Evolutionary conservation across 495 filamentous ascomycete species (phyloP).

Genomic region (Neurospora intermedia): DNA sequence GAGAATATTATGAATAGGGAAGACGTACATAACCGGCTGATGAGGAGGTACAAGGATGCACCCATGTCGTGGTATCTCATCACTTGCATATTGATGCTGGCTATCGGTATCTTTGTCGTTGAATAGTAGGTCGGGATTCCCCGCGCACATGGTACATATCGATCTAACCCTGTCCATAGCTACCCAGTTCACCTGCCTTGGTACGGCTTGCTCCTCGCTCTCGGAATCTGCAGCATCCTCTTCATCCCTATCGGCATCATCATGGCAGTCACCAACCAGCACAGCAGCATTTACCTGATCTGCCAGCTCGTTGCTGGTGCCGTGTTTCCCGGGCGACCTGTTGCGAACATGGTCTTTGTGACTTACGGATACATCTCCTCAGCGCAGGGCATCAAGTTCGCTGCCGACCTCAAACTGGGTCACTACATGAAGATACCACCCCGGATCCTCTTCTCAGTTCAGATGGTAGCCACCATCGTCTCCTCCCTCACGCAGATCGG

Average conservation of each 20-base stretch:
- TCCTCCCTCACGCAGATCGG: slow-evolving; percentile 71
- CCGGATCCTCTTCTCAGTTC: slow-evolving; percentile 65
- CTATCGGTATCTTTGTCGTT: slow-evolving; percentile 72
- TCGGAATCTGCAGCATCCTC: slow-evolving; percentile 59
- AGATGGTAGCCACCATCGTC: slow-evolving; percentile 70
- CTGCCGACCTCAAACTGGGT: slow-evolving; percentile 76
- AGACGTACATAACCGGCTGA: slow-evolving; percentile 69
- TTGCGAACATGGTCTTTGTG: slow-evolving; percentile 84
- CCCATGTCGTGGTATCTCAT: slow-evolving; percentile 68
- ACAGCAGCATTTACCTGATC: slow-evolving; percentile 69
- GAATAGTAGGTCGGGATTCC: slow-evolving; percentile 46
- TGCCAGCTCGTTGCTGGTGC: slow-evolving; percentile 73
- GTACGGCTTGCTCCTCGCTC: slow-evolving; percentile 68
- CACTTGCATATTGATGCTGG: slow-evolving; percentile 57
- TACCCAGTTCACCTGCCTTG: slow-evolving; percentile 66
- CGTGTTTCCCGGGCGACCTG: slow-evolving; percentile 68
- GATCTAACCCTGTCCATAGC: slow-evolving; percentile 24
- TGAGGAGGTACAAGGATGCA: slow-evolving; percentile 64
- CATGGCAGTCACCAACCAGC: slow-evolving; percentile 78
- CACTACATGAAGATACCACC: slow-evolving; percentile 94
- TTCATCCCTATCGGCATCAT: slow-evolving; percentile 76
- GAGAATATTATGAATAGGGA: slow-evolving; percentile 54
- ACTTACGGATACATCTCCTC: slow-evolving; percentile 78
- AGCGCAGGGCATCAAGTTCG: slow-evolving; percentile 77
- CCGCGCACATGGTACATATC: not conserved